These are phyloP conservation scores for Penicillium freii DNA, from an alignment of 2,329 filamentous ascomycete species.

Conservation along the genomic window DNA sequence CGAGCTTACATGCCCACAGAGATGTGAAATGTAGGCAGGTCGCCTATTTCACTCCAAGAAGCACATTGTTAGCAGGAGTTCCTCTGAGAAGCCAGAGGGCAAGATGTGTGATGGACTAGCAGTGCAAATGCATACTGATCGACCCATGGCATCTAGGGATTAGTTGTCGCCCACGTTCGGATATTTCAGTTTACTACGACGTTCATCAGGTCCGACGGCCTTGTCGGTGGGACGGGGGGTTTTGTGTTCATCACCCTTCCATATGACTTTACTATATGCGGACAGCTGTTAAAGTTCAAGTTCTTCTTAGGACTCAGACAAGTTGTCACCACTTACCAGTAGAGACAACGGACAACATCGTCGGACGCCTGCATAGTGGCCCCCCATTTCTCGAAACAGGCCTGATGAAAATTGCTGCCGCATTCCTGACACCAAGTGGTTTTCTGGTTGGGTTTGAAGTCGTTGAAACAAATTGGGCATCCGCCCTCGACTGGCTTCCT, in stretches of 20 bases:
- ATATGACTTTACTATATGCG: conserved; percentile 31
- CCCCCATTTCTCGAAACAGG: conserved; percentile 57
- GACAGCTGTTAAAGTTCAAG: neutral
- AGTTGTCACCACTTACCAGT: conserved; percentile 39
- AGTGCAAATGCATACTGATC: conserved; percentile 31
- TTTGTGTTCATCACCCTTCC: neutral
- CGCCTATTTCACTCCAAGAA: neutral
- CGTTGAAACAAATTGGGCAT: conserved; percentile 62
- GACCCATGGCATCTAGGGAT: conserved; percentile 29
- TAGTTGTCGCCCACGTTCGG: conserved; percentile 46
- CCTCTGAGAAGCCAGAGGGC: neutral
- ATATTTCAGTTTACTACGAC: conserved; percentile 42
- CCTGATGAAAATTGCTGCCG: conserved; percentile 62
- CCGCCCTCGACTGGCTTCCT: conserved; percentile 61
- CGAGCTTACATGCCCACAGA: neutral
- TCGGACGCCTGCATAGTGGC: conserved; percentile 32
- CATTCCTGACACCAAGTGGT: conserved; percentile 61
- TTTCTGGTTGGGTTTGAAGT: conserved; percentile 48
- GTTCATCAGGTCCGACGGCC: conserved; percentile 10
- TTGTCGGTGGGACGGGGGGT: neutral
- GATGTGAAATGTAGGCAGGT: neutral
- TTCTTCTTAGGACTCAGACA: neutral
- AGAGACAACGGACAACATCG: conserved; percentile 41
- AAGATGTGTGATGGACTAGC: neutral
- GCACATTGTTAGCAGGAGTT: too few species aligned